A percentile compares a stretch with the other conserved stretches of the same genome.
These are phyloP conservation scores for Toxicodendron radicans DNA, from an alignment of 345 rosid genomes.

Conservation along the genomic window DNA sequence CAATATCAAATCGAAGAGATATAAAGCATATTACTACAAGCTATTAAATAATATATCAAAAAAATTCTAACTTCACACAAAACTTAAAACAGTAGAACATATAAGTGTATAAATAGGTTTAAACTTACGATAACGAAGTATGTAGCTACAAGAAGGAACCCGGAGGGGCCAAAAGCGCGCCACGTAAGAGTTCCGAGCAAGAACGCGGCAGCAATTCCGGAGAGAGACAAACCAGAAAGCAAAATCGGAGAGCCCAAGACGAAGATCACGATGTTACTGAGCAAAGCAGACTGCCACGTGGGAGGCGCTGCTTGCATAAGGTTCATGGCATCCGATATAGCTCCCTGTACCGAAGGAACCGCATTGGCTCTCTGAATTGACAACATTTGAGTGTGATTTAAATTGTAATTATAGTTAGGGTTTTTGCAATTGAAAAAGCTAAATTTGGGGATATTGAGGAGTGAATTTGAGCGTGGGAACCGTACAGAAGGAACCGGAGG, in stretches of 20 bases:
- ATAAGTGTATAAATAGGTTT: not conserved
- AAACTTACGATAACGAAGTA: slow-evolving; percentile 63
- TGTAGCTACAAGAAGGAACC: slow-evolving; percentile 80
- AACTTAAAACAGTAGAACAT: not conserved
- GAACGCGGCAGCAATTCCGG: slow-evolving; percentile 85
- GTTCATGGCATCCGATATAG: slow-evolving; percentile 50
- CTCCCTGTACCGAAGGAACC: slow-evolving; percentile 36
- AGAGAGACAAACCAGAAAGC: slow-evolving; percentile 68
- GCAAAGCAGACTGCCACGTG: slow-evolving; percentile 78
- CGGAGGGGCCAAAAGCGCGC: slow-evolving; percentile 91
- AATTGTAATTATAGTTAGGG: not conserved
- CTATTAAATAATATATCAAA: no score
- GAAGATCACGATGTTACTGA: slow-evolving; percentile 74
- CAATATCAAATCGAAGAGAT: no score
- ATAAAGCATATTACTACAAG: no score
- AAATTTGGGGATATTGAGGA: slow-evolving; percentile 16
- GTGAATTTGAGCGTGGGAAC: slow-evolving; percentile 21
- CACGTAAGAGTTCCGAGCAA: slow-evolving; percentile 88
- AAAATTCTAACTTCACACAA: slow-evolving; percentile 13
- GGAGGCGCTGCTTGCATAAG: slow-evolving; percentile 62
- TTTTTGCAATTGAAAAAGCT: not conserved
- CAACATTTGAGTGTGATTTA: slow-evolving; percentile 23
- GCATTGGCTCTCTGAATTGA: slow-evolving; percentile 31
- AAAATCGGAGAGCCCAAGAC: slow-evolving; percentile 72
- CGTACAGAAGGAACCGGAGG: slow-evolving; percentile 20